Evolutionary conservation across 2,329 filamentous ascomycete species (phyloP).

Genomic region (Phaeosphaeriaceae sp.): DNA sequence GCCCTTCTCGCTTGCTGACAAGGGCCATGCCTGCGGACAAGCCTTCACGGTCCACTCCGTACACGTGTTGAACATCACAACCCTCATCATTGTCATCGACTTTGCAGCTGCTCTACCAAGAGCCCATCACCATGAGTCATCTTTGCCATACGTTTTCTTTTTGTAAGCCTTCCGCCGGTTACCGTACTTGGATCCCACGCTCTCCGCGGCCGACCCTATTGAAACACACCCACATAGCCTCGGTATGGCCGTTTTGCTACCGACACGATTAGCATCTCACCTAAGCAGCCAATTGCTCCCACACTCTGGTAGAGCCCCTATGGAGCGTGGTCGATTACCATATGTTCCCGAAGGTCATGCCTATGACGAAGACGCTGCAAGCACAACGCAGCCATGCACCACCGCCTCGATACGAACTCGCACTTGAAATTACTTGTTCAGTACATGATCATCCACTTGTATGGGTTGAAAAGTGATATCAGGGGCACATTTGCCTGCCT

Average conservation of each 20-base stretch:
- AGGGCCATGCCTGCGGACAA: not conserved
- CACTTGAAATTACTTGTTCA: not conserved
- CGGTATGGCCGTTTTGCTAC: not conserved
- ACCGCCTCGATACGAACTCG: not conserved
- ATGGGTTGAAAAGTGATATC: not conserved
- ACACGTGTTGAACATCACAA: not conserved
- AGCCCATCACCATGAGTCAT: not conserved
- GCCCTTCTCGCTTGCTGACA: not conserved
- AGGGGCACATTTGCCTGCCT: not conserved
- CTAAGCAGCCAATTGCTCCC: conserved; percentile 2
- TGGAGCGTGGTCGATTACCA: not conserved
- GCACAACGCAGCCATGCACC: not conserved
- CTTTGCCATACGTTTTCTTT: not conserved
- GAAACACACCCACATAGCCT: not conserved
- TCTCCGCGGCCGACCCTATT: not conserved
- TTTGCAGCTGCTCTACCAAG: not conserved
- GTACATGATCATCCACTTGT: not conserved
- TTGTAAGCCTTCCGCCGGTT: not conserved
- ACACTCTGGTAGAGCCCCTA: not conserved
- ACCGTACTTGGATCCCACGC: not conserved
- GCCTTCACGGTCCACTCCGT: not conserved
- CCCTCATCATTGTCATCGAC: not conserved
- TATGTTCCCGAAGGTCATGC: not conserved
- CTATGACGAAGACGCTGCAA: not conserved
- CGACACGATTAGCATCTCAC: not conserved